Evolutionary conservation across 441 rosid species (phyloP), one percentile per base, ranked within the genome.

Genomic region (Omphalea diandra): DNA sequence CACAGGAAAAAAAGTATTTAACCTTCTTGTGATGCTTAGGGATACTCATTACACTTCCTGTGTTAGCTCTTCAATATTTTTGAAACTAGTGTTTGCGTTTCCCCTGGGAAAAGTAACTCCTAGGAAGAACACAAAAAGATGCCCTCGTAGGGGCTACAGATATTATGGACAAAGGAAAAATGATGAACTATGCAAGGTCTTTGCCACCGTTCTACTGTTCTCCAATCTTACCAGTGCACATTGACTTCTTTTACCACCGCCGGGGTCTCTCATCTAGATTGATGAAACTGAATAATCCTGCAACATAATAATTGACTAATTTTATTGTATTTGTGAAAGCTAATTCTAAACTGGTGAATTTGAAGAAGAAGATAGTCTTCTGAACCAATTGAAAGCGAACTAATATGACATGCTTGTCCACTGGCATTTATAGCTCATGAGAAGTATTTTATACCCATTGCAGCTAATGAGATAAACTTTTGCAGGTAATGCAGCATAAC

Each of bases 21-120:
- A 85, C 96, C 88, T 88, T 91, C 84, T 81, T 90, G 52, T 82
- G 85, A 72, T 83, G 90, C 83, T 84, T 85, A 47, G 92, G 88
- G 63, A 83, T 77, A 76, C 73, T 77, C 76, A 83, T 76, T 47
- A 75, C 70, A 68, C 78, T 81, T 79, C 87, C 89, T 12, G 85
- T 62, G 66, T 90, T 86, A 22, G 61, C 76, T 82, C 75, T 83
- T 87, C 76, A 88, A 73, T 74, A 83, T 58, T 67, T 82, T 85
- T 63, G 90, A 72, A 68, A 81, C 88, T 36, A 92, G 97, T 60
- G 88, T 83, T 75, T 82, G 87, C 62, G 82, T 75, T 67, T 53
- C 85, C 70, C 53, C 75, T 14, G 59, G 72, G 76, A 77, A 76
- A 63, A 84, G 86, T 36, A 86, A 84, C 74, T 73, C 86, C 97